phyloP scores from a whole-genome alignment of 192 early-diverging fungal genomes.

The Backusella circina region DNA sequence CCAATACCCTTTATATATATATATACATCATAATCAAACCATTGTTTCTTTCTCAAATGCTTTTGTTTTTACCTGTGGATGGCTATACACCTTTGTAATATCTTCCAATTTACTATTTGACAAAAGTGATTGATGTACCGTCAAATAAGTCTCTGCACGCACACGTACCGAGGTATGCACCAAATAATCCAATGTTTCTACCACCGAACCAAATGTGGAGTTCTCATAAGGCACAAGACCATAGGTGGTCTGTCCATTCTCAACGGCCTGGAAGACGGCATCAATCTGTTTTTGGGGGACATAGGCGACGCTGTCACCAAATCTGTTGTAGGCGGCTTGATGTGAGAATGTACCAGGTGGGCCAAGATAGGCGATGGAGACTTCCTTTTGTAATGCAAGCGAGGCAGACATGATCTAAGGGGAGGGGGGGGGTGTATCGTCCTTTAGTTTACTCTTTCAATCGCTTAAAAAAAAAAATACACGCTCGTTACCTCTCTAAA shows the following conservation, averaged over 20 bases:
- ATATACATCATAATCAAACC: neutral
- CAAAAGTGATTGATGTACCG: slow-evolving; percentile 79
- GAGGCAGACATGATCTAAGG: slow-evolving; percentile 87
- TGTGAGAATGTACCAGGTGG: slow-evolving; percentile 89
- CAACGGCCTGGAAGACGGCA: slow-evolving; percentile 79
- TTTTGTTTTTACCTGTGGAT: slow-evolving; percentile 44
- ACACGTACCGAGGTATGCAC: slow-evolving; percentile 64
- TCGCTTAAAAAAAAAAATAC: no score
- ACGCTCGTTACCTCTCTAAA: slow-evolving; percentile 32
- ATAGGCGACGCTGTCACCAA: slow-evolving; percentile 77
- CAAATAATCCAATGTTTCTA: slow-evolving; percentile 80
- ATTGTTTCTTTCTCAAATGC: neutral
- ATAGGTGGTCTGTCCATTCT: slow-evolving; percentile 72
- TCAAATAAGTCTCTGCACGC: slow-evolving; percentile 76
- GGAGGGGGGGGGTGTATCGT: no score
- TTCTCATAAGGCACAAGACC: slow-evolving; percentile 96
- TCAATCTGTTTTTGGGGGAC: slow-evolving; percentile 63
- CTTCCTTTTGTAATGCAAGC: slow-evolving; percentile 76
- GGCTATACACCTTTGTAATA: slow-evolving; percentile 78
- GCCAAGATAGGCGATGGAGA: slow-evolving; percentile 86
- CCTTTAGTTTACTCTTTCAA: no score
- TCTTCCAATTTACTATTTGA: slow-evolving; percentile 59
- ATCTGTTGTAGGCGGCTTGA: slow-evolving; percentile 75
- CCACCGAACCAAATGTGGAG: slow-evolving; percentile 84
- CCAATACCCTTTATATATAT: slow-evolving; percentile 45